These are phyloP conservation scores for Mycothermus thermophilus DNA, from an alignment of 495 filamentous ascomycete species.

Conservation along the genomic window DNA sequence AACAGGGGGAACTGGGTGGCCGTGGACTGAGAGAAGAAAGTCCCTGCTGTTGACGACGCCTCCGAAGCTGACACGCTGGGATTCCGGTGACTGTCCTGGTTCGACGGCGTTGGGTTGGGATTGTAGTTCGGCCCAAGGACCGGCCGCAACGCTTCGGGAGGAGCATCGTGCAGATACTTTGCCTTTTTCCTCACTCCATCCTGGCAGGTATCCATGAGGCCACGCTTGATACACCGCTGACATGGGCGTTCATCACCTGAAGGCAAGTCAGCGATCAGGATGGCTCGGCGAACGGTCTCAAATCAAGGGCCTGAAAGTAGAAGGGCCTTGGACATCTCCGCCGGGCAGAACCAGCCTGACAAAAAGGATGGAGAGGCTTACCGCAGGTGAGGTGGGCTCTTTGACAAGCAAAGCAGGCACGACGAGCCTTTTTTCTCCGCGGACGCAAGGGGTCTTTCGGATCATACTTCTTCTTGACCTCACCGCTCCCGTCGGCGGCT, in stretches of 20 bases:
- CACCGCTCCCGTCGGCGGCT: conserved; percentile 27
- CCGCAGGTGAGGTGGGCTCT: conserved; percentile 95
- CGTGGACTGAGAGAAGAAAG: conserved; percentile 26
- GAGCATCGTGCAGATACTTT: conserved; percentile 95
- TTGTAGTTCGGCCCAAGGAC: conserved; percentile 43
- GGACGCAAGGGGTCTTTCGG: conserved; percentile 79
- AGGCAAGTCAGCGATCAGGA: too few species aligned
- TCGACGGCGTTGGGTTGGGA: conserved; percentile 24
- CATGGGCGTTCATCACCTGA: conserved; percentile 72
- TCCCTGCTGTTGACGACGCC: conserved; percentile 16
- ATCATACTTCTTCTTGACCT: conserved; percentile 48
- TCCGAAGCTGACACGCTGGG: conserved; percentile 20
- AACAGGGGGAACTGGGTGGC: conserved; percentile 25
- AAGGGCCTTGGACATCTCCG: too few species aligned
- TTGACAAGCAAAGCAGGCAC: conserved; percentile 94
- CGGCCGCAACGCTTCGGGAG: conserved; percentile 50
- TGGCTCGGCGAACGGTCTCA: too few species aligned
- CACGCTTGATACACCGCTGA: conserved; percentile 83
- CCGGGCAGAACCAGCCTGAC: too few species aligned
- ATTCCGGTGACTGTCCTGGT: conserved; percentile 21
- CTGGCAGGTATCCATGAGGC: conserved; percentile 77
- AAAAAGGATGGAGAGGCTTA: too few species aligned
- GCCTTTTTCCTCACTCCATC: conserved; percentile 97
- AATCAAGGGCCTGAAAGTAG: too few species aligned
- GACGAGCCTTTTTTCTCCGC: conserved; percentile 84